Percentiles rank a stretch among this genome's conserved stretches.
Conservation (phyloP, 495 filamentous ascomycete genomes). For the Aspergillus coremiiformis region DNA sequence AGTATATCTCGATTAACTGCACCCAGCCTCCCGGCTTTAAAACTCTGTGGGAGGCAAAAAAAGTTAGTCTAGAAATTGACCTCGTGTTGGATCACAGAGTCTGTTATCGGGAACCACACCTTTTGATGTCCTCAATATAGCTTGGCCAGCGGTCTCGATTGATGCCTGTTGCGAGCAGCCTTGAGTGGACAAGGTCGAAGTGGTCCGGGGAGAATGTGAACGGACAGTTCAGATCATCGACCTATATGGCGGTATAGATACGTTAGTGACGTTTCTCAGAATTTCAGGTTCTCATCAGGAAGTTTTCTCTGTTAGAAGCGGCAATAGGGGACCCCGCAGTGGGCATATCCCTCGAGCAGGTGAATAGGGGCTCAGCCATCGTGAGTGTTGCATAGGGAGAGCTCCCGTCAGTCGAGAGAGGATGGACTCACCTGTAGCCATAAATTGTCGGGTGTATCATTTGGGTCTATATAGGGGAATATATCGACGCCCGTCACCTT, state of each 20-base stretch:
- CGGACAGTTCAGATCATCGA: conserved; percentile 70
- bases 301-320: background rate
- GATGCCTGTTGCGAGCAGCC: conserved; percentile 72
- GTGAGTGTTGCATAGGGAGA: background rate
- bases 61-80: conserved; percentile 13
- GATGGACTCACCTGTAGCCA: conserved; percentile 52
- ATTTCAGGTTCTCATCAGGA: background rate
- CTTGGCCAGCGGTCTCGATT: conserved; percentile 65
- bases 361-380: background rate
- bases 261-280: conserved; percentile 20
- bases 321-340: background rate
- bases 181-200: conserved; percentile 88
- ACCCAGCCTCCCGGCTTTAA: conserved; percentile 73
- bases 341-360: background rate
- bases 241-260: conserved; percentile 25
- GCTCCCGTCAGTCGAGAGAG: background rate
- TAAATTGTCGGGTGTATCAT: conserved; percentile 60
- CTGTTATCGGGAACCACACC: conserved; percentile 29
- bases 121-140: conserved; percentile 72
- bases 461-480: conserved; percentile 64
- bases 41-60: conserved; percentile 34
- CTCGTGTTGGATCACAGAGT: background rate
- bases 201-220: conserved; percentile 68
- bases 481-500: conserved; percentile 81
- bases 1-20: conserved; percentile 85